A percentile compares a stretch with the other conserved stretches of the same genome.
Evolutionary conservation across 1,284 basidiomycete species (phyloP).

Genomic region (Xanthoconium separans): DNA sequence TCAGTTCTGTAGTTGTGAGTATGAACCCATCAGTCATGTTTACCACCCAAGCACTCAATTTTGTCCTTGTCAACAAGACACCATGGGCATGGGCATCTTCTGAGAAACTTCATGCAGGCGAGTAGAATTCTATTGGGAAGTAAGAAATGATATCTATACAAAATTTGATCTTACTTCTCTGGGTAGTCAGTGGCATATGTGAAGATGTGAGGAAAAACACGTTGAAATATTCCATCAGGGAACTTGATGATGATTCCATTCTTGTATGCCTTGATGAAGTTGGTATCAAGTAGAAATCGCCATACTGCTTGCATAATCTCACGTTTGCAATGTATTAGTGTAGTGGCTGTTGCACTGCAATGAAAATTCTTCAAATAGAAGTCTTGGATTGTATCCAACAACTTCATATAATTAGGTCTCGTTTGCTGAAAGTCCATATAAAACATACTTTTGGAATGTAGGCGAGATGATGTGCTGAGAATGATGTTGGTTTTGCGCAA

Average conservation of each 20-base stretch:
- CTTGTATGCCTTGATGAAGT: slow-evolving; percentile 34
- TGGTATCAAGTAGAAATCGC: slow-evolving; percentile 28
- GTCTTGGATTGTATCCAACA: slow-evolving; percentile 22
- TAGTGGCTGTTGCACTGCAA: slow-evolving; percentile 10
- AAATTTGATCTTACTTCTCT: slow-evolving; percentile 26
- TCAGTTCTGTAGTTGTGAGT: background rate
- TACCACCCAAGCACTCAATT: slow-evolving; percentile 8
- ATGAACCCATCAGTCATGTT: background rate
- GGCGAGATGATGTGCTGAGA: slow-evolving; percentile 30
- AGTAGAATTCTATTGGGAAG: slow-evolving; percentile 25
- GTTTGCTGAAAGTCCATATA: too few species aligned
- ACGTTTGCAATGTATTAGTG: slow-evolving; percentile 28
- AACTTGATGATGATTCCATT: slow-evolving; percentile 32
- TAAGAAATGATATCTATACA: background rate
- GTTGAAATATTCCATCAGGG: slow-evolving; percentile 25
- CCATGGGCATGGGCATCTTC: slow-evolving; percentile 28
- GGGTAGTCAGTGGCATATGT: slow-evolving; percentile 38
- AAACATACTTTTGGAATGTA: slow-evolving; percentile 32
- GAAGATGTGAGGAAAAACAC: slow-evolving; percentile 31
- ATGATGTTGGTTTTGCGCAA: slow-evolving; percentile 16
- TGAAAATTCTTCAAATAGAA: slow-evolving; percentile 17
- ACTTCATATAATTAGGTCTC: background rate
- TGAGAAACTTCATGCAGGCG: slow-evolving; percentile 24
- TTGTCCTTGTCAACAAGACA: slow-evolving; percentile 25
- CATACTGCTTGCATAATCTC: slow-evolving; percentile 36